These are phyloP conservation scores for Globisporangium paddicum DNA, from an alignment of 352 stramenopile genomes.

Conservation along the genomic window DNA sequence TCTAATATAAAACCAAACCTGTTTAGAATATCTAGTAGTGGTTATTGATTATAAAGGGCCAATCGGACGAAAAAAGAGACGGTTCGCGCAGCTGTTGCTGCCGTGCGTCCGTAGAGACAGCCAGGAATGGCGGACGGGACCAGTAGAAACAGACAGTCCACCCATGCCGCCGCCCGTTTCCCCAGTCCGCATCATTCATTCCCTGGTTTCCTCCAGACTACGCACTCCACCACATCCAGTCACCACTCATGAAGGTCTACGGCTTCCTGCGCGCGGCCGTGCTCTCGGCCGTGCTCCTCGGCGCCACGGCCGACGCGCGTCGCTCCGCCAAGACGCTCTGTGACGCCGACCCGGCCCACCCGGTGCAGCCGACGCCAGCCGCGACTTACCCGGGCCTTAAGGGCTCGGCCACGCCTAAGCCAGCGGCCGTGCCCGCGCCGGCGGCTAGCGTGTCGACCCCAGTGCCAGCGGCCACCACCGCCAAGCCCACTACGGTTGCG, in stretches of 20 bases:
- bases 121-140: background rate
- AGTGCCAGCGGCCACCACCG: background rate
- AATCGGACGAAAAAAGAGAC: background rate
- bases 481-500: background rate
- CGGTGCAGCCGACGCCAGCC: background rate
- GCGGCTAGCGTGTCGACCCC: background rate
- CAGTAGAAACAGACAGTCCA: background rate
- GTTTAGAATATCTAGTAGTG: too few relatives aligned
- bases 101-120: background rate
- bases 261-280: conserved; percentile 12
- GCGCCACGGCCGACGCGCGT: conserved; percentile 4
- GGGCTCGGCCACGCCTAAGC: background rate
- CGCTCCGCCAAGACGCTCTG: conserved; percentile 10
- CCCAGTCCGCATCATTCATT: background rate
- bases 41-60: background rate
- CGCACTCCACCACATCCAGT: background rate
- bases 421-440: background rate
- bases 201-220: conserved; percentile 8
- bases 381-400: conserved; percentile 4
- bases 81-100: background rate
- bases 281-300: conserved; percentile 15
- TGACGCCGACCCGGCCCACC: conserved; percentile 1
- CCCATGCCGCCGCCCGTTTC: background rate
- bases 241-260: conserved; percentile 17
- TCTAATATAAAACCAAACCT: background rate